Percentiles rank a stretch among this genome's conserved stretches.
phyloP scores from a whole-genome alignment of 2,329 filamentous ascomycete genomes.

The Claviceps fusiformis region DNA sequence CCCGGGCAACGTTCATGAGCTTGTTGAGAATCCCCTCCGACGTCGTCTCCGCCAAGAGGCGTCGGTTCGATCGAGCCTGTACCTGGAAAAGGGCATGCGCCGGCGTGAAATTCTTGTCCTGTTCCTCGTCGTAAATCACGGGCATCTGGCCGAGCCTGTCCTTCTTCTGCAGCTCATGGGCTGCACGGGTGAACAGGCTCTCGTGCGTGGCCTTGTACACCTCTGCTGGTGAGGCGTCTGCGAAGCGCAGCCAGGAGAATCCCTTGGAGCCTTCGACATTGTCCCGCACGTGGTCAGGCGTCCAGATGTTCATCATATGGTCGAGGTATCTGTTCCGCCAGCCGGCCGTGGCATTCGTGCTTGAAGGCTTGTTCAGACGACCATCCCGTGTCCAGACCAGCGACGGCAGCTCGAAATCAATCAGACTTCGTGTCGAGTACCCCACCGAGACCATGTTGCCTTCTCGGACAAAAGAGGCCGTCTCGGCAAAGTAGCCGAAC shows the following conservation, averaged over 20 bases:
- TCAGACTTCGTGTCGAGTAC: constrained; percentile 77
- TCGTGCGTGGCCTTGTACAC: constrained; percentile 55
- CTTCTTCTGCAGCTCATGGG: constrained; percentile 40
- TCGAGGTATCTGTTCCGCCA: constrained; percentile 66
- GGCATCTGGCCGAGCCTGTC: constrained; percentile 53
- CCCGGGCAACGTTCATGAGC: constrained; percentile 65
- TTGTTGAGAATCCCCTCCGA: constrained; percentile 57
- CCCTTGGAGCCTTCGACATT: constrained; percentile 47
- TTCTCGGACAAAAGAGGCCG: constrained; percentile 86
- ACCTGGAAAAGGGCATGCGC: constrained; percentile 74
- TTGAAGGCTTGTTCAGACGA: constrained; percentile 58
- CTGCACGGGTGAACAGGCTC: constrained; percentile 61
- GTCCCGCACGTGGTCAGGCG: constrained; percentile 59
- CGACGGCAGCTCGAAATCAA: constrained; percentile 72
- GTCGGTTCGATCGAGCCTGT: constrained; percentile 51
- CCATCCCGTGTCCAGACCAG: constrained; percentile 73
- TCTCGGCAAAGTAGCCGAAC: constrained; percentile 81
- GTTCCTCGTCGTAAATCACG: constrained; percentile 55
- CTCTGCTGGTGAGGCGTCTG: constrained; percentile 62
- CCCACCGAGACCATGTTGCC: constrained; percentile 64
- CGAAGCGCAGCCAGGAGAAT: constrained; percentile 86
- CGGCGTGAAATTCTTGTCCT: constrained; percentile 50
- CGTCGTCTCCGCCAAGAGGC: constrained; percentile 55
- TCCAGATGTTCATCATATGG: constrained; percentile 84
- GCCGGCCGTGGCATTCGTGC: constrained; percentile 61